These are phyloP conservation scores for Aspergillus egyptiacus DNA, from an alignment of 495 filamentous ascomycete species.

Conservation along the genomic window DNA sequence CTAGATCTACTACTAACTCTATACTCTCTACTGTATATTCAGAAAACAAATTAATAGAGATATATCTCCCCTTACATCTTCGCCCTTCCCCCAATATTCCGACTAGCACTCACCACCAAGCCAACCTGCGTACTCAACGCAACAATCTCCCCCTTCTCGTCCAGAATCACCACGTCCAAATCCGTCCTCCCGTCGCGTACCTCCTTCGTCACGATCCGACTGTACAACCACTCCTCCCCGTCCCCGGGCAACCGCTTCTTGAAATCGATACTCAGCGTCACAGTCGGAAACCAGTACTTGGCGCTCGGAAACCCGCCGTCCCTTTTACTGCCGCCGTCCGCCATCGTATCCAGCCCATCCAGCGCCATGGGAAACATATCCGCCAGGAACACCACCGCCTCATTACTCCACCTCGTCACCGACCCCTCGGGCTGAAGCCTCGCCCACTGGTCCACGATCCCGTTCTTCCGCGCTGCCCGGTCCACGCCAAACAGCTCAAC, in stretches of 20 bases:
- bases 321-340: slow-evolving; percentile 12
- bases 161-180: slow-evolving; percentile 56
- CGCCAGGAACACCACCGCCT: slow-evolving; percentile 50
- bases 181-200: slow-evolving; percentile 61
- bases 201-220: slow-evolving; percentile 50
- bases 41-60: background rate
- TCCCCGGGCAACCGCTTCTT: slow-evolving; percentile 55
- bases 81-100: slow-evolving; percentile 44
- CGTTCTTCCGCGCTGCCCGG: slow-evolving; percentile 20
- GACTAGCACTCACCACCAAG: slow-evolving; percentile 49
- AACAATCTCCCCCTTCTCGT: slow-evolving; percentile 52
- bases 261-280: slow-evolving; percentile 62
- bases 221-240: slow-evolving; percentile 62
- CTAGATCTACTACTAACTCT: no score
- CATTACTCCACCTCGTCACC: slow-evolving; percentile 47
- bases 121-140: slow-evolving; percentile 59
- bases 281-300: slow-evolving; percentile 71
- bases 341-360: slow-evolving; percentile 38
- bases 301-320: slow-evolving; percentile 16
- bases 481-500: slow-evolving; percentile 52
- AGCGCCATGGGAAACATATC: slow-evolving; percentile 61
- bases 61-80: slow-evolving; percentile 29
- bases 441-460: slow-evolving; percentile 64
- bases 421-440: slow-evolving; percentile 36
- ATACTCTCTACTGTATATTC: slow-evolving; percentile 9